phyloP scores from a whole-genome alignment of 2,329 filamentous ascomycete genomes.

The Pseudocercospora eumusae region DNA sequence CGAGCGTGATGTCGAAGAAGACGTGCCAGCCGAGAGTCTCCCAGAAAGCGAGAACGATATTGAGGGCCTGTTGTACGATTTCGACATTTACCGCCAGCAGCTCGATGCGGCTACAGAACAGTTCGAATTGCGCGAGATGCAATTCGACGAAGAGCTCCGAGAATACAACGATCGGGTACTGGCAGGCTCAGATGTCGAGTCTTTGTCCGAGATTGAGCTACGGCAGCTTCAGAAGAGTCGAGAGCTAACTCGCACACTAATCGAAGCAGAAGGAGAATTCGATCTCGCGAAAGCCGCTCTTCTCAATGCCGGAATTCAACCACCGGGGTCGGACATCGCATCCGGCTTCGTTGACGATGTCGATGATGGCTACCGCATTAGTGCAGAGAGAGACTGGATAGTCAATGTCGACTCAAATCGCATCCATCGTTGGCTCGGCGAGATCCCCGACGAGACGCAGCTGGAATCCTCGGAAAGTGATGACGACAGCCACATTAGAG shows the following conservation, averaged over 20 bases:
- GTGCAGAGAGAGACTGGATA: constrained; percentile 16
- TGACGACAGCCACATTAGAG: not conserved
- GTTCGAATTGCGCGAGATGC: not conserved
- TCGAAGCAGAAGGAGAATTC: constrained; percentile 27
- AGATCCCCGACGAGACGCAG: constrained; percentile 4
- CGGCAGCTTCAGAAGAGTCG: constrained; percentile 13
- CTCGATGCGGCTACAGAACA: not conserved
- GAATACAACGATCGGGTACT: not conserved
- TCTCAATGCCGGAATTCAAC: constrained; percentile 16
- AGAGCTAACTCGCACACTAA: constrained; percentile 23
- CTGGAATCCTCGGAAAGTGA: not conserved
- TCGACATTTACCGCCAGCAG: constrained; percentile 6
- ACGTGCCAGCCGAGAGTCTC: not conserved
- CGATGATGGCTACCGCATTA: constrained; percentile 24
- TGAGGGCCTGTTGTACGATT: not conserved
- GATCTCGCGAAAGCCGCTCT: constrained; percentile 16
- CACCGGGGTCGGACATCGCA: constrained; percentile 15
- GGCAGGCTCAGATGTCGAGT: not conserved
- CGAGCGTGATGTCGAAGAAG: too few species aligned
- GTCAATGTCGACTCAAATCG: not conserved
- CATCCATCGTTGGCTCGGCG: constrained; percentile 13
- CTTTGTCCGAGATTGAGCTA: constrained; percentile 7
- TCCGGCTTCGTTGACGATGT: constrained; percentile 25
- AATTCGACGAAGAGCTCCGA: not conserved
- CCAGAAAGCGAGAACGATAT: not conserved